Base-by-base conservation (phyloP, 805 yeast species). In the Wickerhamomyces alni region DNA sequence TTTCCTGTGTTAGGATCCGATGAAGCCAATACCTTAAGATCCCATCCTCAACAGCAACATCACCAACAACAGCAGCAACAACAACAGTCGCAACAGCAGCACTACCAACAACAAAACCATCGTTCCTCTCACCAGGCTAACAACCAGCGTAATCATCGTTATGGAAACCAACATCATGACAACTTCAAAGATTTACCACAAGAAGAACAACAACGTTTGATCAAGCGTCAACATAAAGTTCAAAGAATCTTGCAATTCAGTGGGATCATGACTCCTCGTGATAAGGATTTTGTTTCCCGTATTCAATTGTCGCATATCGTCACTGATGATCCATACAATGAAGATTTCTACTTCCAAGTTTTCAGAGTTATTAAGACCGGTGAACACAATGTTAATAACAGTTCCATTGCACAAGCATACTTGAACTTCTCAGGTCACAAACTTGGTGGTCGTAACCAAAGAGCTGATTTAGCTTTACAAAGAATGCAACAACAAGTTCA, bases 401-500 rank as follows among this genome's bases (percentile, higher is more conserved):
- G 81, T 59, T 76, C 84, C n/a, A 82, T 89, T 68, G 96, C 96
- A 7, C 86, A 86, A 58, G 93, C 95, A 11, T 89, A 89, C 55
- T 67, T 88, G 57, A 93, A 87, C 55, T 94, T 84, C 59, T 82
- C 95, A 42, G 95, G 96, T 38, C 95, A 87, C 63, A 77, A 93
- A 63, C 68, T 86, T 41, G 95, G 95, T 52, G 94, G 94, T 37
- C 78, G 88, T 60, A 70, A 79, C 46, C 83, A 80, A 63, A 72
- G 91, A 59, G 91, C 89, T 8, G 95, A 87, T 61, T 80, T 87
- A 48, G 96, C 96, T 1, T 72, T 89, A 54, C 96, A 87, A 68
- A 81, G 97, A 70, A 87, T 93, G 96, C 97, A 91, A 66, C 96
- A 88, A 60, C 98, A 91, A 67, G 96, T 91, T 38, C 94, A 88